Base-by-base conservation (phyloP, 352 stramenopile genomes). In the Globisporangium parvum region DNA sequence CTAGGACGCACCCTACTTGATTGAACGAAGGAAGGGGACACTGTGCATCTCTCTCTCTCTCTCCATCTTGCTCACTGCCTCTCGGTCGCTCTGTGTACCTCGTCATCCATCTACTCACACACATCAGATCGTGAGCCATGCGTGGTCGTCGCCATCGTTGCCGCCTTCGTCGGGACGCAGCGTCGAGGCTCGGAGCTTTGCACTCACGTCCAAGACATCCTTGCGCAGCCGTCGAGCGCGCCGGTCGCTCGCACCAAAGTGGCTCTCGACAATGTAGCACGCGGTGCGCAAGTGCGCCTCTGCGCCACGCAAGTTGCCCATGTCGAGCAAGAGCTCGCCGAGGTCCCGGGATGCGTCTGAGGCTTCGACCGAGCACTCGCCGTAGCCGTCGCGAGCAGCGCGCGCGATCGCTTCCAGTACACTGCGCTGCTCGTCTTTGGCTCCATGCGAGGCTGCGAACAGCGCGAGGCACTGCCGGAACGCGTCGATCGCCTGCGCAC, bases 331-430 rank as follows among this genome's bases (percentile, higher is more conserved):
- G 26, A 76, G 65, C 20, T 61, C 49, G 0, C 65, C 77, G 9
- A 88, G 59, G 5, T 84, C 70, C 0, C 48, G 57, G 4, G 66
- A 60, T 18, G 62, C 73, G 31, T 85, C 76, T 15, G 68, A 76
- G 8, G 76, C 67, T 28, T 91, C 76, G 1, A 88, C 46, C 46
- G 76, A 82, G 46, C 83, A 88, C 48, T 88, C 76, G 10, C 80
- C 77, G 44, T 75, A 88, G 3, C 80, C 80, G 17, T 77, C 67
- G 0, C 75, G 60, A 6, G 71, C 70, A 1, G 72, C 65, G 20
- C 62, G 48, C 28, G 83, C 53, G 53, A 88, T 75, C 54, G 77
- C 71, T 11, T 58, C 31, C 0, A 79, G 55, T n/a, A 87, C 67
- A 28, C 59, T 59, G 28, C 71, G 63, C 15, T 79, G 66, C 9